Base-by-base conservation (phyloP, 2,329 filamentous ascomycete genomes). In the Aspergillus viridinutans region DNA sequence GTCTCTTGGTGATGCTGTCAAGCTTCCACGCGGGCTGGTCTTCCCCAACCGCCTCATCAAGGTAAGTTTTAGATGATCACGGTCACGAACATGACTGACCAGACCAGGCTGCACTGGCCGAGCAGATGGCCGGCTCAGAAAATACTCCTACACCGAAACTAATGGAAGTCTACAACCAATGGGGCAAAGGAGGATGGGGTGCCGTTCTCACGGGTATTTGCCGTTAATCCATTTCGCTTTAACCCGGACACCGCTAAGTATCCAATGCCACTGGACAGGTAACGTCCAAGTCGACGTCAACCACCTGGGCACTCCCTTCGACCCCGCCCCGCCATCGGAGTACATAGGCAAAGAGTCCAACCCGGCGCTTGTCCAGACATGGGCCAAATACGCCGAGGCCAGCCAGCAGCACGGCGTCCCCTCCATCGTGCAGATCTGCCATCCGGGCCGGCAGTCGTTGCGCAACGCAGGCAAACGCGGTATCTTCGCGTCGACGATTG, bases 1-100 rank as follows among this genome's bases (percentile, higher is more conserved):
- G 9, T 57, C 65, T 26, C 57, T 79, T 9, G 64, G 68, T 53
- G 70, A 78, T 28, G 76, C 81, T 0, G 64, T 83, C 17, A 81
- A 76, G 40, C 74, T 85, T 1, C 79, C 80, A 58, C 83, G 81
- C 65, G 84, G 84, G 1, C 73, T 86, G 26, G 76, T 74, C 0
- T 67, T 86, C 2, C 80, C 81, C 2, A 86, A 86, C 63, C 79
- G 83, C 4, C 74, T 86, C 1, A 74, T 68, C 50, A 80, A 79
- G 68, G 71, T 72, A 56, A 14, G 50, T 20, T 20, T 35, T 35
- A 58, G 64, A 64, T 45, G 42, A 25, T 29, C 56, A 10, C 35
- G 50, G 14, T 21, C 26, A 3, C 0, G 21, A 45, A 20, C 5
- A 45, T 6, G 21, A 6, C 42, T 45, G n/a, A 45, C 42, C 8